Percentiles rank a stretch among this genome's conserved stretches.
Evolutionary conservation across 352 stramenopile genomes (phyloP).

Genomic region (Pythium rishiriense): DNA sequence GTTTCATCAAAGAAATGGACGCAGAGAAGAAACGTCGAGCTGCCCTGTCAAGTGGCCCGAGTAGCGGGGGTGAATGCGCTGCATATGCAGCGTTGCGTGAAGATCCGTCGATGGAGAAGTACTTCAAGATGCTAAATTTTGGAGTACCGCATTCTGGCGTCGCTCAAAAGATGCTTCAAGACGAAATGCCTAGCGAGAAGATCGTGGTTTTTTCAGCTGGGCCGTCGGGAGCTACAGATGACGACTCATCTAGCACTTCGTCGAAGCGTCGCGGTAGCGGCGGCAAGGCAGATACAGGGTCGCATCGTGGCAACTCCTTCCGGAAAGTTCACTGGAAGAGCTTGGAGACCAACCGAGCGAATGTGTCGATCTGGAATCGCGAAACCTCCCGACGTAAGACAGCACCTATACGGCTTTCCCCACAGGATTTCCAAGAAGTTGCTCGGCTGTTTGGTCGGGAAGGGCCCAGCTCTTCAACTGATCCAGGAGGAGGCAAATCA

Average conservation of each 20-base stretch:
- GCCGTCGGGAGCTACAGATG: slow-evolving; percentile 30
- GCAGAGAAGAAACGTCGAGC: slow-evolving; percentile 44
- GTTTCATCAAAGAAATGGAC: slow-evolving; percentile 74
- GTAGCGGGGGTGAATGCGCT: slow-evolving; percentile 35
- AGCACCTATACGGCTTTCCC: slow-evolving; percentile 68
- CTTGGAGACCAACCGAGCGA: slow-evolving; percentile 55
- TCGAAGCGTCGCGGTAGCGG: background rate
- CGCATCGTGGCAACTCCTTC: slow-evolving; percentile 49
- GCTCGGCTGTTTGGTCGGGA: slow-evolving; percentile 54
- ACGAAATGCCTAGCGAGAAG: slow-evolving; percentile 61
- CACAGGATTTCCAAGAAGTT: slow-evolving; percentile 68
- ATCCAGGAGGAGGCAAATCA: slow-evolving; percentile 17
- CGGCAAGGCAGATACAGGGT: slow-evolving; percentile 15
- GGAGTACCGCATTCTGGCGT: slow-evolving; percentile 68
- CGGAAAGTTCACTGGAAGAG: slow-evolving; percentile 84
- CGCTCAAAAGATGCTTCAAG: slow-evolving; percentile 80
- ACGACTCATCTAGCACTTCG: background rate
- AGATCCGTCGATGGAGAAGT: slow-evolving; percentile 77
- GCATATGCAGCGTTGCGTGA: slow-evolving; percentile 54
- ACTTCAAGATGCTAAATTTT: slow-evolving; percentile 86
- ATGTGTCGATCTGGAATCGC: slow-evolving; percentile 73
- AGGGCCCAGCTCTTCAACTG: background rate
- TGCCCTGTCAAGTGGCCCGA: slow-evolving; percentile 6
- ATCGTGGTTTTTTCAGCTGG: slow-evolving; percentile 60
- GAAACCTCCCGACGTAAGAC: slow-evolving; percentile 60